Percentiles rank a stretch among this genome's conserved stretches.
These are phyloP conservation scores for Crucibulum laeve DNA, from an alignment of 768 basidiomycete species.

Conservation along the genomic window DNA sequence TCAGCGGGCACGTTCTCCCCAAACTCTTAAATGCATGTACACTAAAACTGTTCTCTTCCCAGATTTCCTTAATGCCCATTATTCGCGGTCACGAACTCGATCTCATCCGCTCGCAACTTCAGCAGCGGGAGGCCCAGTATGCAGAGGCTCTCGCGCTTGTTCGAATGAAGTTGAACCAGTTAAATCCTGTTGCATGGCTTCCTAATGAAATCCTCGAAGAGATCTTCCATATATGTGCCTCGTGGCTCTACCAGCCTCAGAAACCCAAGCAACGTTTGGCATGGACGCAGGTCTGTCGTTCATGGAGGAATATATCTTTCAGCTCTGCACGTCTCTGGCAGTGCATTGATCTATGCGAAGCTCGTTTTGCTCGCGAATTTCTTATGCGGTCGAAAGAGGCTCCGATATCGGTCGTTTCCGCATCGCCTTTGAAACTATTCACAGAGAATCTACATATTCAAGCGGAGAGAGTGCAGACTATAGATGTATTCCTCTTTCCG, in stretches of 20 bases:
- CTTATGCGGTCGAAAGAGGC: slow-evolving; percentile 28
- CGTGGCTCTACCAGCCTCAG: slow-evolving; percentile 26
- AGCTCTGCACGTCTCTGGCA: slow-evolving; percentile 34
- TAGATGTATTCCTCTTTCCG: slow-evolving; percentile 32
- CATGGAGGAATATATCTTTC: slow-evolving; percentile 30
- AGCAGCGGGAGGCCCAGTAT: slow-evolving; percentile 21
- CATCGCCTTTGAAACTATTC: slow-evolving; percentile 20
- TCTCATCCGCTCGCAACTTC: slow-evolving; percentile 12
- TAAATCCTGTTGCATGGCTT: slow-evolving; percentile 24
- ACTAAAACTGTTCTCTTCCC: too few relatives aligned
- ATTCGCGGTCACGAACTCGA: background rate
- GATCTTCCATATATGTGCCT: slow-evolving; percentile 32
- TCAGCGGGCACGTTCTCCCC: too few relatives aligned
- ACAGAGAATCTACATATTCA: slow-evolving; percentile 21
- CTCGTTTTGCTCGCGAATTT: slow-evolving; percentile 26
- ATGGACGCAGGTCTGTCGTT: slow-evolving; percentile 36
- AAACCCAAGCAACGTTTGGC: slow-evolving; percentile 27
- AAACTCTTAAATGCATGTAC: too few relatives aligned
- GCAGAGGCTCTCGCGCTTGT: slow-evolving; percentile 20
- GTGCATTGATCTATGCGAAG: slow-evolving; percentile 30
- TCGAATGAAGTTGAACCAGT: slow-evolving; percentile 20
- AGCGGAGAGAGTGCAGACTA: slow-evolving; percentile 23
- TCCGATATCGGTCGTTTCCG: slow-evolving; percentile 29
- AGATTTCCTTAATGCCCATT: too few relatives aligned
- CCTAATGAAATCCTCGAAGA: slow-evolving; percentile 36